A percentile compares a stretch with the other conserved stretches of the same genome.
phyloP scores from a whole-genome alignment of 2,329 filamentous ascomycete species.

The Keithomyces neogunnii region DNA sequence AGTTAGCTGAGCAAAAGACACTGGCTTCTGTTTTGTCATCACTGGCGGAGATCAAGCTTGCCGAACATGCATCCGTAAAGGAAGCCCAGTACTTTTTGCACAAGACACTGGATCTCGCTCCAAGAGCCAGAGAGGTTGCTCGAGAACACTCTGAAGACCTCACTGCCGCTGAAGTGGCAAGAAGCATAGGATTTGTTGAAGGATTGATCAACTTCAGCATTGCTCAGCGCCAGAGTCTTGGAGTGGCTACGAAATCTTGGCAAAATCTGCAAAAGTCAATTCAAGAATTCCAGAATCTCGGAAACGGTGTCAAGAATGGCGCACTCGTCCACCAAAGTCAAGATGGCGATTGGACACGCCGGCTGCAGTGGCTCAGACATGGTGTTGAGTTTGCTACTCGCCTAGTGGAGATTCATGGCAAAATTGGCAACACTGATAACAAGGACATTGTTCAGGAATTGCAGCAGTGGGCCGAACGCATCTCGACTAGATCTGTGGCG shows the following conservation, averaged over 20 bases:
- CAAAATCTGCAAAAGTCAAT: constrained; percentile 30
- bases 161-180: constrained; percentile 67
- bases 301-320: constrained; percentile 16
- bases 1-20: constrained; percentile 65
- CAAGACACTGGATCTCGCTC: constrained; percentile 65
- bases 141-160: constrained; percentile 78
- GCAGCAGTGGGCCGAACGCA: constrained; percentile 37
- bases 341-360: constrained; percentile 16
- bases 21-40: constrained; percentile 60
- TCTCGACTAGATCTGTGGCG: constrained; percentile 34
- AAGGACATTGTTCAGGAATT: constrained; percentile 35
- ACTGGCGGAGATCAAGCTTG: constrained; percentile 31
- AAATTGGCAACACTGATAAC: constrained; percentile 48
- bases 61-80: constrained; percentile 13
- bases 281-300: constrained; percentile 26
- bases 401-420: constrained; percentile 58
- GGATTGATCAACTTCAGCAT: constrained; percentile 64
- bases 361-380: constrained; percentile 54
- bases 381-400: constrained; percentile 56
- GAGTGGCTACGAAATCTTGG: constrained; percentile 28
- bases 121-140: constrained; percentile 55
- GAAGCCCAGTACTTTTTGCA: constrained; percentile 67
- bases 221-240: constrained; percentile 47
- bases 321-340: constrained; percentile 11
- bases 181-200: constrained; percentile 80